phyloP scores from a whole-genome alignment of 2,329 filamentous ascomycete genomes.

The Sphaerulina vaccinii region DNA sequence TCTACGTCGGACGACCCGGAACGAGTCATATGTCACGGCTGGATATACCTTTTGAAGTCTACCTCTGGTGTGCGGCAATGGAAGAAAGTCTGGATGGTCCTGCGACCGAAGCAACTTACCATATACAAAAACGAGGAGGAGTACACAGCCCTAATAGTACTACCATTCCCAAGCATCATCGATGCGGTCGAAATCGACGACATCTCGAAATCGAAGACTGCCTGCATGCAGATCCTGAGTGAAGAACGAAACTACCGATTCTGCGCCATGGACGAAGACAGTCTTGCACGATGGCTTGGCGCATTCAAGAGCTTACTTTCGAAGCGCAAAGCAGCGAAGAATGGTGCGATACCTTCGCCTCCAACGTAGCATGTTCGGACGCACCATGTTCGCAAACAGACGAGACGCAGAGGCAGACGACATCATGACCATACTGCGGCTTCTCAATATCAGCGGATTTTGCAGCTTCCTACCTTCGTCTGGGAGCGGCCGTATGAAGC shows the following conservation, averaged over 20 bases:
- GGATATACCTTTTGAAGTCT: slow-evolving; percentile 79
- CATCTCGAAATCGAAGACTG: slow-evolving; percentile 75
- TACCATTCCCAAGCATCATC: slow-evolving; percentile 75
- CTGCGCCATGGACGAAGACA: slow-evolving; percentile 71
- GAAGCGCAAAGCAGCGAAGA: slow-evolving; percentile 23
- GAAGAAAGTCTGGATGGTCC: slow-evolving; percentile 92
- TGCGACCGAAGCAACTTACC: slow-evolving; percentile 79
- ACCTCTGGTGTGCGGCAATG: slow-evolving; percentile 84
- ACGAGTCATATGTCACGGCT: slow-evolving; percentile 90
- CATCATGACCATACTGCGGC: not conserved
- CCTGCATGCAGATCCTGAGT: slow-evolving; percentile 89
- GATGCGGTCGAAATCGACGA: slow-evolving; percentile 92
- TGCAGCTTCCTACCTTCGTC: not conserved
- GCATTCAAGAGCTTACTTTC: slow-evolving; percentile 83
- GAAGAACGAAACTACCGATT: slow-evolving; percentile 69
- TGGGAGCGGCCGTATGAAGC: not conserved
- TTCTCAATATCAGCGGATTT: not conserved
- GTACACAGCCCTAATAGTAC: slow-evolving; percentile 80
- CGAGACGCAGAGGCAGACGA: not conserved
- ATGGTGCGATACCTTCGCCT: not conserved
- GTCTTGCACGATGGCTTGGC: slow-evolving; percentile 78
- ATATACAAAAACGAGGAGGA: slow-evolving; percentile 92
- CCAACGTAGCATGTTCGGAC: not conserved
- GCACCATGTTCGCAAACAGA: not conserved
- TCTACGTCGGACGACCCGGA: slow-evolving; percentile 61